Base-by-base conservation (phyloP, 768 basidiomycete species). In the Tylopilus intermedius region DNA sequence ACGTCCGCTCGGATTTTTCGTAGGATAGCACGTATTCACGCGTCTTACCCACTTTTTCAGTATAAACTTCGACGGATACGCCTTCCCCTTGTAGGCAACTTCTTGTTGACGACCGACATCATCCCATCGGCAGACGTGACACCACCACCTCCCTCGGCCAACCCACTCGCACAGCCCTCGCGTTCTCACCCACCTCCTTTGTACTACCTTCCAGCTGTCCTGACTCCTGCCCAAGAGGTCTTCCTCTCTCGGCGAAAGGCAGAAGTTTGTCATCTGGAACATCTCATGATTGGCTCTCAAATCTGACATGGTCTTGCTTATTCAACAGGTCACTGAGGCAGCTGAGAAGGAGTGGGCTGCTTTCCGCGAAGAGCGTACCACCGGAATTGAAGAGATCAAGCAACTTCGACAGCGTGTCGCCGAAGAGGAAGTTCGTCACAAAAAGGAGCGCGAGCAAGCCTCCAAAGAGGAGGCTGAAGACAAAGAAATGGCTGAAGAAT, bases 171-270 rank as follows among this genome's bases (percentile, higher is more conserved):
- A 6, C 74, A 74, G 9, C 76, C 78, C 1, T 77, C 79, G 27
- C 77, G 86, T 49, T 74, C 83, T 35, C 86, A 90, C 54, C 88
- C 86, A 8, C 84, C 88, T 21, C 86, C 88, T 4, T 60, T 91
- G 14, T 90, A 84, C 61, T 92, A 89, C 60, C 79, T 89, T 45
- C 89, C 89, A 30, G 80, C 78, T 32, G 70, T 84, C 50, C 76
- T 91, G 21, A 79, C 80, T 0, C 76, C 85, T 21, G 75, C 79
- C 15, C 89, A 92, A 70, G 85, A 86, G 67, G 72, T 77, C 4
- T 89, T 89, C 58, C 61, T 91, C 10, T 65, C 68, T 45, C 76
- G 73, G 48, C 75, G 86, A 46, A 88, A 83, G 69, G 74, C 71
- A 58, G 81, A 87, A 76, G 88, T 83, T 56, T 47, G 75, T 66